These are phyloP conservation scores for Phytophthora sp. DNA, from an alignment of 352 stramenopile genomes.

Conservation along the genomic window DNA sequence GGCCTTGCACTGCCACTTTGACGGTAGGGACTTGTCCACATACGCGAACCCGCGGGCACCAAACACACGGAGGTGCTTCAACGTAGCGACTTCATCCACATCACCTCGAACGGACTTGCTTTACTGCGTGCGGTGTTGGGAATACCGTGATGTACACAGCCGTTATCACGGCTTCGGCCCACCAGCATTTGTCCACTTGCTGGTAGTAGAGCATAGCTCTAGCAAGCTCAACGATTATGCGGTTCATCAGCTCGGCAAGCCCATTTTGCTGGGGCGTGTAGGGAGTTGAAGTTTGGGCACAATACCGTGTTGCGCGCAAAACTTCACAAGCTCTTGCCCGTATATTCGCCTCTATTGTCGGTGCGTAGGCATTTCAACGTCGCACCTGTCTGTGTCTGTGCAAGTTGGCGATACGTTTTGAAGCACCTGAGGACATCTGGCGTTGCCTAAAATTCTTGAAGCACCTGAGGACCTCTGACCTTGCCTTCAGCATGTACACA, in stretches of 20 bases:
- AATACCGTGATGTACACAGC: slow-evolving; percentile 7
- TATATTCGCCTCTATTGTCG: slow-evolving; percentile 36
- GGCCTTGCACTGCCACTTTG: no score
- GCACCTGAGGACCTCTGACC: neutral
- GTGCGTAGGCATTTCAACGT: slow-evolving; percentile 14
- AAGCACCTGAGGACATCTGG: no score
- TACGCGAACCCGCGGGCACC: no score
- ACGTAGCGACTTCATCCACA: no score
- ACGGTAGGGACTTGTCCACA: no score
- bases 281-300: slow-evolving; percentile 9
- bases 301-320: slow-evolving; percentile 15
- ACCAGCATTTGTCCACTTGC: slow-evolving; percentile 10
- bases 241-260: slow-evolving; percentile 19
- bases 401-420: no score
- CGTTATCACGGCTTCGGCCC: slow-evolving; percentile 7
- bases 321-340: slow-evolving; percentile 12
- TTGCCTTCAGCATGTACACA: slow-evolving; percentile 16
- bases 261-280: slow-evolving; percentile 23
- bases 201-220: slow-evolving; percentile 18
- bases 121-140: slow-evolving; percentile 1
- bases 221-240: slow-evolving; percentile 8
- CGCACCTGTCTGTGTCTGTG: slow-evolving; percentile 11
- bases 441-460: no score
- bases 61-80: no score
- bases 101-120: no score